These are phyloP conservation scores for Claviceps spartinae DNA, from an alignment of 2,329 filamentous ascomycete species.

Conservation along the genomic window DNA sequence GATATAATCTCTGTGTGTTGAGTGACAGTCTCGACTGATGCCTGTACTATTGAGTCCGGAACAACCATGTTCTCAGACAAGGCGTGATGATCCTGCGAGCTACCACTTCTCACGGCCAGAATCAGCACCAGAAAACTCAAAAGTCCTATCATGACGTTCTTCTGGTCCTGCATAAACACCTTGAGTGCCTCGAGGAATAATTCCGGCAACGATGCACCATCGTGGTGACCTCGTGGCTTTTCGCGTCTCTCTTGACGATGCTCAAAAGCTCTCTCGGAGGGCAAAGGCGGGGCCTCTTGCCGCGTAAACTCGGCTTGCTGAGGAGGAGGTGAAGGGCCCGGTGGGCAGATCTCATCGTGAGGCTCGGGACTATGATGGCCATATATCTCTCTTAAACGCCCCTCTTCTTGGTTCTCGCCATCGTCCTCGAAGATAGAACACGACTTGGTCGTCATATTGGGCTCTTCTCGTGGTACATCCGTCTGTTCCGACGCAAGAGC, in stretches of 20 bases:
- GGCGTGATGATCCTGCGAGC: slow-evolving; percentile 8
- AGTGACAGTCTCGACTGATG: background rate
- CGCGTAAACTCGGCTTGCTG: slow-evolving; percentile 6
- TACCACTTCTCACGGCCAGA: slow-evolving; percentile 27
- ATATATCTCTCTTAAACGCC: slow-evolving; percentile 41
- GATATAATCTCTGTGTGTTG: background rate
- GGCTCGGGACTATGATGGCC: slow-evolving; percentile 19
- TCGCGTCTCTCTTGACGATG: slow-evolving; percentile 19
- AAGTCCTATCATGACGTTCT: slow-evolving; percentile 43
- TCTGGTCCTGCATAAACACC: slow-evolving; percentile 42
- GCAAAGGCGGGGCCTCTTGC: slow-evolving; percentile 9
- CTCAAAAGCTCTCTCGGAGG: slow-evolving; percentile 15
- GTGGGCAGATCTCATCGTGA: background rate
- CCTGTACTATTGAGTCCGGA: background rate
- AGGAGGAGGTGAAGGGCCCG: background rate
- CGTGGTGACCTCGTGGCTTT: slow-evolving; percentile 16
- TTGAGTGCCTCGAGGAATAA: slow-evolving; percentile 39
- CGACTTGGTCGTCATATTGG: slow-evolving; percentile 7
- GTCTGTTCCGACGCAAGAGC: slow-evolving; percentile 1
- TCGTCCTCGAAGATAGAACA: slow-evolving; percentile 13
- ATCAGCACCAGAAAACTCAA: slow-evolving; percentile 40
- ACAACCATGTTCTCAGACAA: background rate
- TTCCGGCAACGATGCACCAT: slow-evolving; percentile 37
- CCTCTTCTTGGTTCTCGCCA: slow-evolving; percentile 32
- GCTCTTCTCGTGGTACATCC: slow-evolving; percentile 7